Percentiles rank a stretch among this genome's conserved stretches.
Conservation (phyloP, 2,329 filamentous ascomycete species). For the Fusarium circinatum region DNA sequence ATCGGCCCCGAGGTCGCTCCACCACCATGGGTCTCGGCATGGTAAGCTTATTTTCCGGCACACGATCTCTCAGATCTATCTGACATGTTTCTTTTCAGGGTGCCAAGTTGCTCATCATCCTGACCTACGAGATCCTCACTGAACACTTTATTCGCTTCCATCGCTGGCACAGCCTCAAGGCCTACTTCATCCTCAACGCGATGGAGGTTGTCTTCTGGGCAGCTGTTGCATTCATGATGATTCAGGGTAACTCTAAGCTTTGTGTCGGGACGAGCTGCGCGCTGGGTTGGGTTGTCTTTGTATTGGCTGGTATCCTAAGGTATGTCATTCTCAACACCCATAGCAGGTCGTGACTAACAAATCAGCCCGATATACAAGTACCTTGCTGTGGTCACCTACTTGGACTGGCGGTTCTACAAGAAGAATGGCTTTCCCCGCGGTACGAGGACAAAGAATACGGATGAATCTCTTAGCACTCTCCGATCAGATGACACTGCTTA, state of each 20-base stretch:
- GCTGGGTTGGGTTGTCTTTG: background rate
- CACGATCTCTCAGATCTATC: background rate
- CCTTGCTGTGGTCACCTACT: background rate
- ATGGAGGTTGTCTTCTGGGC: conserved; percentile 4
- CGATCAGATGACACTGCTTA: background rate
- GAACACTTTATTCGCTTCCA: background rate
- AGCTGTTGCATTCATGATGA: background rate
- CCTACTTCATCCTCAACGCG: background rate
- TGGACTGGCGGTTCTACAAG: conserved; percentile 13
- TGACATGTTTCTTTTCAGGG: background rate
- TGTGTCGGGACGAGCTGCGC: conserved; percentile 2
- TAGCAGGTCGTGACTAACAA: background rate
- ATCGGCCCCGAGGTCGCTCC: conserved; percentile 22
- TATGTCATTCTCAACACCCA: background rate
- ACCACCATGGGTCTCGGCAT: conserved; percentile 34
- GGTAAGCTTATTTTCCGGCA: conserved; percentile 10
- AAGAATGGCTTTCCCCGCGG: background rate
- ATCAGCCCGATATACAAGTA: background rate
- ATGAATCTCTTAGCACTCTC: background rate
- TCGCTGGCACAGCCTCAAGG: conserved; percentile 2
- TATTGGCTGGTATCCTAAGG: background rate
- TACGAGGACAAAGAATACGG: background rate
- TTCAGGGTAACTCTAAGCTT: background rate
- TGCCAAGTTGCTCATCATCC: background rate
- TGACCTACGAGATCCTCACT: background rate